Evolutionary conservation across 2,329 filamentous ascomycete genomes (phyloP), one percentile per base, ranked within the genome.

Genomic region (Penicillium sp.): DNA sequence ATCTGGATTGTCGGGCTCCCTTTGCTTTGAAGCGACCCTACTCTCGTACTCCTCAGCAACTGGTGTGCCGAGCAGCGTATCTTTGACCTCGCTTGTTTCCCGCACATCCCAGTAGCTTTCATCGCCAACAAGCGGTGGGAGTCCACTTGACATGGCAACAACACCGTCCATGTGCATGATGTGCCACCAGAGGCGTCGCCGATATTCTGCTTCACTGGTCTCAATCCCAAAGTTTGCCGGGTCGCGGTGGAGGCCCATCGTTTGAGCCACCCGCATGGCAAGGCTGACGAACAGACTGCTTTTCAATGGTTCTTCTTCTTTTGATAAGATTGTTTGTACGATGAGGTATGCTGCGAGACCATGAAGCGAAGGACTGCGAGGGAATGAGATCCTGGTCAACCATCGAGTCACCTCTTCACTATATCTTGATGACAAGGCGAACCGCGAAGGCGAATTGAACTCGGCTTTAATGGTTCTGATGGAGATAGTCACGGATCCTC

Each of bases 41-140:
- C 60, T 56, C 27, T 70, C 62, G 42, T 73, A 72, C 7, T 64
- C 55, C 9, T 65, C 63, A 1, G 68, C 70, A 24, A 66, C 63
- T 3, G 65, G 59, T 0, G 64, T 69, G 2, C 69, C 69, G 9
- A 73, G 48, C 7, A 70, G 59, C 1, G 69, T 71, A 46, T 76
- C 74, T 50, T 75, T 73, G 5, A 76, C 62, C 56, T 76, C 73
- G 39, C 69, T 75, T 4, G 70, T 68, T 46, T 72, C 66, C 7
- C 68, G 63, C 1, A 76, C 73, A 54, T 77, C 73, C 66, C 71
- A 76, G 35, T 72, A 75, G 42, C 69, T 69, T 45, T 76, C 73
- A 34, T 74, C 72, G 33, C 67, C 68, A 11, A 76, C 69, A 25
- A 75, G 57, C 7, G 73, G 73, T 5, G 73, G 73, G 9, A 76